phyloP scores from a whole-genome alignment of 108 stramenopile species.

The Mediolabrus comicus region DNA sequence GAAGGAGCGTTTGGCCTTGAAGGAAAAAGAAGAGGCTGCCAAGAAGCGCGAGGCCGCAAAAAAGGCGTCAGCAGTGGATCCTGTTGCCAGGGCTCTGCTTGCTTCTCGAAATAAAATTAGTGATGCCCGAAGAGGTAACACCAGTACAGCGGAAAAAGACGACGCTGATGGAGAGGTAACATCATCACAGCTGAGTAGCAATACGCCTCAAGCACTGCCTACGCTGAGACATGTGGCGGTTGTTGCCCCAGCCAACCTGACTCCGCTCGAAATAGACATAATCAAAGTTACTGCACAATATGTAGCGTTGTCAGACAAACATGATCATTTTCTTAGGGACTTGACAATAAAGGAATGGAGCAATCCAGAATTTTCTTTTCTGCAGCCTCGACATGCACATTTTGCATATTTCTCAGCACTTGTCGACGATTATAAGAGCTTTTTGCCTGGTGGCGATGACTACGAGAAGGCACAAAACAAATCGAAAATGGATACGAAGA shows the following conservation, averaged over 20 bases:
- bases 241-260: conserved; percentile 75
- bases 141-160: background rate
- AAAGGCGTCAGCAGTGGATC: conserved; percentile 76
- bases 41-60: conserved; percentile 41
- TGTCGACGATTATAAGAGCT: conserved; percentile 91
- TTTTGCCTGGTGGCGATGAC: conserved; percentile 66
- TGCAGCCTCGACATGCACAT: conserved; percentile 90
- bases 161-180: background rate
- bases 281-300: conserved; percentile 98
- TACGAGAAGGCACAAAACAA: conserved; percentile 21
- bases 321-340: conserved; percentile 79
- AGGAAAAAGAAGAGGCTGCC: conserved; percentile 31
- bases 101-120: conserved; percentile 51
- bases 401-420: conserved; percentile 96
- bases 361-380: conserved; percentile 91
- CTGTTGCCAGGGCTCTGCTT: conserved; percentile 71
- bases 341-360: conserved; percentile 82
- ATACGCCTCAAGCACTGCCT: conserved; percentile 52
- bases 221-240: conserved; percentile 72
- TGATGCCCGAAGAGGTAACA: conserved; percentile 22
- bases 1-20: background rate
- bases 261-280: conserved; percentile 80
- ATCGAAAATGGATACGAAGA: conserved; percentile 25
- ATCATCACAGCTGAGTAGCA: conserved; percentile 1
- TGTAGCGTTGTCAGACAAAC: conserved; percentile 72